Evolutionary conservation across 2,329 filamentous ascomycete species (phyloP).

Genomic region (Colletotrichum somersetense): DNA sequence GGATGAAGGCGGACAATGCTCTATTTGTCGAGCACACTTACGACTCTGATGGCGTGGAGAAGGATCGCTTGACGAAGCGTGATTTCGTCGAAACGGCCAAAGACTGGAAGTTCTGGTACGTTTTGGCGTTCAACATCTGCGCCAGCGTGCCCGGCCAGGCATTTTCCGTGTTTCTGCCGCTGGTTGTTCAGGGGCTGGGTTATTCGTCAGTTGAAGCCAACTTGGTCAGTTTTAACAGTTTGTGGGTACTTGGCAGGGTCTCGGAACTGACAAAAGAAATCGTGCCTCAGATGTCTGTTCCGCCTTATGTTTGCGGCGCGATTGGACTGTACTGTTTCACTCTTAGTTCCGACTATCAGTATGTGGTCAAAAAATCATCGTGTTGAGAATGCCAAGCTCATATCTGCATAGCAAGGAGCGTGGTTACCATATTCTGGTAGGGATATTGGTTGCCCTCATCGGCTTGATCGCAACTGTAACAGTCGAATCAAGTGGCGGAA

Average conservation of each 20-base stretch:
- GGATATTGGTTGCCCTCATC: constrained; percentile 46
- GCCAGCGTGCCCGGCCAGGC: constrained; percentile 50
- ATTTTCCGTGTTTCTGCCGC: constrained; percentile 51
- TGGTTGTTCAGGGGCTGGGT: constrained; percentile 50
- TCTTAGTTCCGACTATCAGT: constrained; percentile 47
- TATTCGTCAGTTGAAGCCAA: constrained; percentile 46
- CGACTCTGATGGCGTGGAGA: constrained; percentile 34
- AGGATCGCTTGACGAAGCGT: constrained; percentile 45
- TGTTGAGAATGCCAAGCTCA: not conserved
- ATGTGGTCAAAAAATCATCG: not conserved
- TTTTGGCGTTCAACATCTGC: constrained; percentile 50
- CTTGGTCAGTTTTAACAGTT: constrained; percentile 39
- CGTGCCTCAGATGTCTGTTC: constrained; percentile 48
- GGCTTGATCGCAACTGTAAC: constrained; percentile 47
- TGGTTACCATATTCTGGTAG: constrained; percentile 49
- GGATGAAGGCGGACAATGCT: constrained; percentile 52
- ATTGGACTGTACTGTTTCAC: constrained; percentile 48
- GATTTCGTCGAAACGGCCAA: constrained; percentile 51
- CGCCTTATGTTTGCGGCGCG: constrained; percentile 50
- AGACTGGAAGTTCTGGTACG: constrained; percentile 54
- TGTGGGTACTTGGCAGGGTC: no score
- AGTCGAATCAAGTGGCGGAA: constrained; percentile 40
- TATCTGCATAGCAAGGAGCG: constrained; percentile 43
- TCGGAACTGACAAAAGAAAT: not conserved
- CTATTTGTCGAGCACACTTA: constrained; percentile 49